phyloP scores from a whole-genome alignment of 225 moss, liverwort and hornwort genomes.

The Sphagnum contortum region DNA sequence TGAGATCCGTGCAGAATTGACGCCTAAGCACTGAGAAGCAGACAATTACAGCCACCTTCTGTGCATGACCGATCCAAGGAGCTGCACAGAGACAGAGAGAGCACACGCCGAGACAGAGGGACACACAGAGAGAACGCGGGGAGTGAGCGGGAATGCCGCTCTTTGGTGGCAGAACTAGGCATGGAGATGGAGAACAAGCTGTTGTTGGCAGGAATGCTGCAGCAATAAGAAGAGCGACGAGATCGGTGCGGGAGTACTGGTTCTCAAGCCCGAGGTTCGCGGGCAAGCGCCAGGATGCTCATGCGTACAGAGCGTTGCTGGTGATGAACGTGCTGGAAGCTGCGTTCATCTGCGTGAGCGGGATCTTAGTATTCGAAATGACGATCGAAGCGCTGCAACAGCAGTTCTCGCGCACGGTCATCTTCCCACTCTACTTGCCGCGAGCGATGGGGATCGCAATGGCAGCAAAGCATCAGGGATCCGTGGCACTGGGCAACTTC shows the following conservation, averaged over 20 bases:
- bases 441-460: conserved; percentile 39
- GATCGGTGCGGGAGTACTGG: conserved; percentile 15
- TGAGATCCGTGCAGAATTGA: too few species aligned
- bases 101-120: too few species aligned
- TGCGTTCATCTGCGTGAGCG: conserved; percentile 14
- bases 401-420: conserved; percentile 18
- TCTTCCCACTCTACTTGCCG: conserved; percentile 68
- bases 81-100: too few species aligned
- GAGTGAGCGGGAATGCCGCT: too few species aligned
- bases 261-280: conserved; percentile 22
- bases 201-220: too few species aligned
- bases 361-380: conserved; percentile 27
- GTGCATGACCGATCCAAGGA: too few species aligned
- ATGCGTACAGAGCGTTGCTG: conserved; percentile 12
- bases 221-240: neutral
- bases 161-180: too few species aligned
- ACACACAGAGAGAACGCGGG: too few species aligned
- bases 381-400: conserved; percentile 12
- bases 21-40: too few species aligned
- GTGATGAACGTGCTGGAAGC: conserved; percentile 16
- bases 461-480: conserved; percentile 50
- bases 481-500: conserved; percentile 44
- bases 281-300: conserved; percentile 5
- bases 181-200: too few species aligned
- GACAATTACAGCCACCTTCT: too few species aligned